A percentile compares a stretch with the other conserved stretches of the same genome.
Evolutionary conservation across 177 flowering plant species (phyloP).

Genomic region (Telopea speciosissima): DNA sequence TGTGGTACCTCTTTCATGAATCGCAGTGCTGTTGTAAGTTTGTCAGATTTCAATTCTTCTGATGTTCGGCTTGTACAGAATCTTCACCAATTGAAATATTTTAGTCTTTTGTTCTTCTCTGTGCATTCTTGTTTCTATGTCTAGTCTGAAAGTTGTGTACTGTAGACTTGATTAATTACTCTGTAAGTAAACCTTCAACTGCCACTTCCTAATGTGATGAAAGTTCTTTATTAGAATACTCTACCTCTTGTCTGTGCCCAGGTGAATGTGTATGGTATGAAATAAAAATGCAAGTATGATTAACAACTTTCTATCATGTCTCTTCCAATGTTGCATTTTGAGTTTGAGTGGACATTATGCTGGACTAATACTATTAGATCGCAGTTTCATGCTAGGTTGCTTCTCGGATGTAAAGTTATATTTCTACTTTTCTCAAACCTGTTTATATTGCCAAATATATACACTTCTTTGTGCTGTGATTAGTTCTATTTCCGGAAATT

Average conservation of each 20-base stretch:
- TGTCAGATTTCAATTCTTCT: constrained; percentile 5
- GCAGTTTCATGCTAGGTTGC: neutral
- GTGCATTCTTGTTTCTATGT: neutral
- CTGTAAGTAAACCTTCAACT: neutral
- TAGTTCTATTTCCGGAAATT: neutral
- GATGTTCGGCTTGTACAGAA: neutral
- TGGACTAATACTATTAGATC: neutral
- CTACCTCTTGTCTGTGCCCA: no score
- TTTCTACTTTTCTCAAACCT: no score
- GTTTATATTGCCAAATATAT: no score
- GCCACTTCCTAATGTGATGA: neutral
- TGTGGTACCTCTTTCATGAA: neutral
- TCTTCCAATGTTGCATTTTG: neutral
- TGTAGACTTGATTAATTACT: neutral
- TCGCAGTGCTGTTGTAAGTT: constrained; percentile 3
- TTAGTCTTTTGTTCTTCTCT: no score
- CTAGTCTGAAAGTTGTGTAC: neutral
- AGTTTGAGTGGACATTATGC: neutral
- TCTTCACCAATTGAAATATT: neutral
- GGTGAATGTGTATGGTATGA: neutral
- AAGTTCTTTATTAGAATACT: no score
- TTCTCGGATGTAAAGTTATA: neutral
- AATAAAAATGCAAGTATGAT: neutral
- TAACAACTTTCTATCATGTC: neutral
- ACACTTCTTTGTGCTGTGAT: no score